These are phyloP conservation scores for Sporothrix mexicana DNA, from an alignment of 2,329 filamentous ascomycete genomes.

Conservation along the genomic window DNA sequence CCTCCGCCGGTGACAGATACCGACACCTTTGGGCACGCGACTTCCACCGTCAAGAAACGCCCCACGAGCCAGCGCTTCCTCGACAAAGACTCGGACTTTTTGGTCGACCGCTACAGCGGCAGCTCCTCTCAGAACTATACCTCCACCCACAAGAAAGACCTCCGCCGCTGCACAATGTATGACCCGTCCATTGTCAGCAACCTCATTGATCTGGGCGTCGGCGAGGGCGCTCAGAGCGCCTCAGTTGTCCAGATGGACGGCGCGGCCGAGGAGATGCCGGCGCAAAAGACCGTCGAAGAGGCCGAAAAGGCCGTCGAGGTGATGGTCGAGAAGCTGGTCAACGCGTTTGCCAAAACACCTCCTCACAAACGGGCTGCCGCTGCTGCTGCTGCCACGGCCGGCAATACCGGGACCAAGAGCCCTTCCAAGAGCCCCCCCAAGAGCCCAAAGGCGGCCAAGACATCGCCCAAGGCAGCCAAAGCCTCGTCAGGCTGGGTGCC, in stretches of 20 bases:
- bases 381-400: background rate
- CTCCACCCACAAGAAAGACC: background rate
- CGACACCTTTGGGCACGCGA: too few relatives aligned
- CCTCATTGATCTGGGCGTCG: slow-evolving; percentile 9
- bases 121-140: background rate
- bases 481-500: slow-evolving; percentile 43
- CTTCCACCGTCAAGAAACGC: background rate
- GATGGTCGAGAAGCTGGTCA: too few relatives aligned
- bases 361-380: too few relatives aligned
- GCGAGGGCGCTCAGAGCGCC: too few relatives aligned
- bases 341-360: background rate
- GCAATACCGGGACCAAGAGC: background rate
- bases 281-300: background rate
- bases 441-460: background rate
- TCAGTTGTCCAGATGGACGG: background rate
- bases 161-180: background rate
- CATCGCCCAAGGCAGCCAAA: slow-evolving; percentile 31
- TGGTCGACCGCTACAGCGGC: too few relatives aligned
- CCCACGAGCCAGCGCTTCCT: background rate
- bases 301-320: background rate
- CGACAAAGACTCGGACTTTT: background rate
- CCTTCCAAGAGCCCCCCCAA: background rate
- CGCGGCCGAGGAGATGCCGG: background rate
- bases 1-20: too few relatives aligned
- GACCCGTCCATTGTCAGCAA: background rate